Conservation (phyloP, 2,329 filamentous ascomycete genomes). For the Apiospora hydei region DNA sequence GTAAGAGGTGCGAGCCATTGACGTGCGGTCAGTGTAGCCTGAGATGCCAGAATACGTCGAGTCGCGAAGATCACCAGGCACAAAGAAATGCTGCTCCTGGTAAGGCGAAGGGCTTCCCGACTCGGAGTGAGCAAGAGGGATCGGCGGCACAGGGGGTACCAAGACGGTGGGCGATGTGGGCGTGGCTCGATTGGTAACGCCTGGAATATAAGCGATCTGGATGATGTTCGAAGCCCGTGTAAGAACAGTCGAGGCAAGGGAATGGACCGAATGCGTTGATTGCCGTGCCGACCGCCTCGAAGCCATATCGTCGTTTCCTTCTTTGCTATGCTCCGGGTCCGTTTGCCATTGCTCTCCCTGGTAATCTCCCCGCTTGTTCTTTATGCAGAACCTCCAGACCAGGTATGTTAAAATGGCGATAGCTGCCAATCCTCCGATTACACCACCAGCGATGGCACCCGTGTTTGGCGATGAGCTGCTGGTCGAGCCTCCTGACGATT, state of each 20-base stretch:
- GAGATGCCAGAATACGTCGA: conserved; percentile 87
- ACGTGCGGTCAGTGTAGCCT: conserved; percentile 66
- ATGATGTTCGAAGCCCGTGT: conserved; percentile 98
- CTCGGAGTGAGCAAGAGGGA: conserved; percentile 73
- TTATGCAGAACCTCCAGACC: conserved; percentile 88
- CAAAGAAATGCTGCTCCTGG: conserved; percentile 90
- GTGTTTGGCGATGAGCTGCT: conserved; percentile 61
- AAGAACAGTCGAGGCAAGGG: conserved; percentile 92
- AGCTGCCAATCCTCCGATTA: conserved; percentile 81
- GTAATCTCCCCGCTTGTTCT: conserved; percentile 73
- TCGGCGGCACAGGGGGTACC: conserved; percentile 92
- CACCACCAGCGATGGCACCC: conserved; percentile 90
- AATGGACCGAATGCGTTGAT: conserved; percentile 86
- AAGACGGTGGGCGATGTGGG: conserved; percentile 82
- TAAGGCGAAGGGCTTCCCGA: conserved; percentile 63
- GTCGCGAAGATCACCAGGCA: conserved; percentile 87
- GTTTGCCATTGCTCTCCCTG: conserved; percentile 64
- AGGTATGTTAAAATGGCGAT: conserved; percentile 80
- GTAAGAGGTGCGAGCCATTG: conserved; percentile 65
- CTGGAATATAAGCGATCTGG: conserved; percentile 98
- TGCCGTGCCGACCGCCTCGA: conserved; percentile 69
- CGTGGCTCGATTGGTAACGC: conserved; percentile 89
- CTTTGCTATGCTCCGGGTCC: conserved; percentile 59
- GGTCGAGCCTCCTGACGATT: conserved; percentile 45
- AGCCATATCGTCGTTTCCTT: conserved; percentile 41